phyloP scores from a whole-genome alignment of 768 basidiomycete species.

The Termitomyces sp. region DNA sequence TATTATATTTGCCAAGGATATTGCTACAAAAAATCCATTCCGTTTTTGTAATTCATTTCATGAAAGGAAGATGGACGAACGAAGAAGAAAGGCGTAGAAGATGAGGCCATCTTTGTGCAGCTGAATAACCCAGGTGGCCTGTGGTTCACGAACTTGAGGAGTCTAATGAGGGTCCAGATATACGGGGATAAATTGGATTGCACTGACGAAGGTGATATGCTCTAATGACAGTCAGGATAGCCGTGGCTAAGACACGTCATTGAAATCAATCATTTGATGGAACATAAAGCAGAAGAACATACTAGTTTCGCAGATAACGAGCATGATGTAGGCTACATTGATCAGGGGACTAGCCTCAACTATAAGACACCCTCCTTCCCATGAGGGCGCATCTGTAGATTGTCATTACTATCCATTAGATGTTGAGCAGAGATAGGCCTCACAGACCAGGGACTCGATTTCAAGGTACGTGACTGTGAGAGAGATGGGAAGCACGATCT shows the following conservation, averaged over 20 bases:
- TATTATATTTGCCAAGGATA: slow-evolving; percentile 35
- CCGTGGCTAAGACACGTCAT: slow-evolving; percentile 25
- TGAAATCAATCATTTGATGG: neutral
- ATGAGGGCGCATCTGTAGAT: neutral
- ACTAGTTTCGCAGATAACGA: slow-evolving; percentile 37
- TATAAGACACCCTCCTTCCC: slow-evolving; percentile 25
- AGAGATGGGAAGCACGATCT: slow-evolving; percentile 29
- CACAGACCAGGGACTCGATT: slow-evolving; percentile 29
- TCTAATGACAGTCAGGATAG: slow-evolving; percentile 29
- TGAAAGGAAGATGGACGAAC: slow-evolving; percentile 18
- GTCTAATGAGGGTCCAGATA: neutral
- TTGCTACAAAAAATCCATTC: slow-evolving; percentile 14
- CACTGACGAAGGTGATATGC: slow-evolving; percentile 33
- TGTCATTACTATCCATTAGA: neutral
- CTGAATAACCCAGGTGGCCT: slow-evolving; percentile 29
- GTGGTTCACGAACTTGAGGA: slow-evolving; percentile 27
- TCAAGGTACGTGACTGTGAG: slow-evolving; percentile 29
- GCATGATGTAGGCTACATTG: slow-evolving; percentile 31
- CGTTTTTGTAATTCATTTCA: neutral
- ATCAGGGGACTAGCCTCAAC: slow-evolving; percentile 30
- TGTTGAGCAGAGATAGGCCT: neutral
- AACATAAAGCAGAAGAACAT: slow-evolving; percentile 9
- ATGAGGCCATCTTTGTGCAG: slow-evolving; percentile 37
- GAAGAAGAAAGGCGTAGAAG: slow-evolving; percentile 35
- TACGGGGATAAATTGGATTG: neutral